Base-by-base conservation (phyloP, 2,329 filamentous ascomycete genomes). In the Epichloe aotearoae region DNA sequence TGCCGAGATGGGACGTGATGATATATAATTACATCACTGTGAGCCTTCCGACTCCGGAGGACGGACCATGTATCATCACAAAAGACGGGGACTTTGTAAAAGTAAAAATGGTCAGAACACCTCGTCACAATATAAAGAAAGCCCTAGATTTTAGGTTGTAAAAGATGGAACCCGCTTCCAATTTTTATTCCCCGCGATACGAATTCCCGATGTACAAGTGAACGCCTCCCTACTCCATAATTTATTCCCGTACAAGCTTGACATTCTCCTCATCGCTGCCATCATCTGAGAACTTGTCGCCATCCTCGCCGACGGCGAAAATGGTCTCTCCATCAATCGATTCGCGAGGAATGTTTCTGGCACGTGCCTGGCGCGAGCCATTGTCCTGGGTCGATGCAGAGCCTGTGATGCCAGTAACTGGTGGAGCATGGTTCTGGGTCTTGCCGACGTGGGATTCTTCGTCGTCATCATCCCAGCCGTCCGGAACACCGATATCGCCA, bases 221-320 rank as follows among this genome's bases (percentile, higher is more conserved):
- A 40, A 49, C 41, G 43, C 50, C n/a, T 38, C 14, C 26, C 8
- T 14, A 48, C 15, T 45, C 49, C 40, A 41, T 62, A 70, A 75
- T 59, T 67, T 73, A 43, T 62, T 62, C 51, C 55, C 65, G 68
- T 41, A 81, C 77, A 55, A 81, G 50, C 41, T 53, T 54, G 14
- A 36, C 76, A 52, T 82, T 80, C 56, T 72, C 75, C 12, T 71
- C 72, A 15, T 66, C 65, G 50, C 61, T 65, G 19, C 83, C 85
- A 51, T 87, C 84, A 51, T 88, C 86, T 15, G 84, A 88, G 74
- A 89, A 91, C 63, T 84, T 88, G 62, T 93, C 88, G 1, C 73
- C 79, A 50, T 85, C 84, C 60, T 95, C 90, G 11, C 89, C 91
- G 11, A 97, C 87, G 1, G 91, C 91, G 61, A 97, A 97, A 55